Conservation (phyloP, 306 rosid genomes). For the Mucuna pruriens region DNA sequence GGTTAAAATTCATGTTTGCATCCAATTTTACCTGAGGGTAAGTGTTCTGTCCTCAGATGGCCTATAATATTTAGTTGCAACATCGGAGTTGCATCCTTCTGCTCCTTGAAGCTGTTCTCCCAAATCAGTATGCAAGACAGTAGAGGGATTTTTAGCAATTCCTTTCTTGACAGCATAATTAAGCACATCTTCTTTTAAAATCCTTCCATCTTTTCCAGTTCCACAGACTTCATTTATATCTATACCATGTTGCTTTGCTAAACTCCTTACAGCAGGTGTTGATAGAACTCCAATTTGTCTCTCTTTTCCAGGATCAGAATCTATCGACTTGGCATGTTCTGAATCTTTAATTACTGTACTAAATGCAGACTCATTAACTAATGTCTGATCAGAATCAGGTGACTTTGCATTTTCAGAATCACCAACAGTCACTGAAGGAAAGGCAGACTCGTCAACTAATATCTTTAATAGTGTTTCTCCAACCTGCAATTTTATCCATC, state of each 20-base stretch:
- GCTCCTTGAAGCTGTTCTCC: slow-evolving; percentile 46
- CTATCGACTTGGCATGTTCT: slow-evolving; percentile 40
- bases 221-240: slow-evolving; percentile 75
- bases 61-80: slow-evolving; percentile 44
- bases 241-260: slow-evolving; percentile 79
- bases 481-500: slow-evolving; percentile 62
- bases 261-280: slow-evolving; percentile 79
- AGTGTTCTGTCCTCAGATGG: slow-evolving; percentile 59
- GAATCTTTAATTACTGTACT: slow-evolving; percentile 31
- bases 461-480: slow-evolving; percentile 87
- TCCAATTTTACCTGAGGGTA: slow-evolving; percentile 69
- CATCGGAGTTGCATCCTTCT: slow-evolving; percentile 38
- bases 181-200: slow-evolving; percentile 77
- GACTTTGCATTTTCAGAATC: slow-evolving; percentile 49
- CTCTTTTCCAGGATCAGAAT: slow-evolving; percentile 41
- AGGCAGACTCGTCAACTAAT: slow-evolving; percentile 49
- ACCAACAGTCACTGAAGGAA: slow-evolving; percentile 34
- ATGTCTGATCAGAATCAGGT: slow-evolving; percentile 50
- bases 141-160: slow-evolving; percentile 48
- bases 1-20: slow-evolving; percentile 13
- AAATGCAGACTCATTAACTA: slow-evolving; percentile 47
- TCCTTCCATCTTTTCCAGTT: slow-evolving; percentile 83
- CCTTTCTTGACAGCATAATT: slow-evolving; percentile 66
- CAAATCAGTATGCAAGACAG: slow-evolving; percentile 42
- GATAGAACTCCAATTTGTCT: slow-evolving; percentile 61